These are phyloP conservation scores for Arctium lappa DNA, from an alignment of 129 eudicot species.

Conservation along the genomic window DNA sequence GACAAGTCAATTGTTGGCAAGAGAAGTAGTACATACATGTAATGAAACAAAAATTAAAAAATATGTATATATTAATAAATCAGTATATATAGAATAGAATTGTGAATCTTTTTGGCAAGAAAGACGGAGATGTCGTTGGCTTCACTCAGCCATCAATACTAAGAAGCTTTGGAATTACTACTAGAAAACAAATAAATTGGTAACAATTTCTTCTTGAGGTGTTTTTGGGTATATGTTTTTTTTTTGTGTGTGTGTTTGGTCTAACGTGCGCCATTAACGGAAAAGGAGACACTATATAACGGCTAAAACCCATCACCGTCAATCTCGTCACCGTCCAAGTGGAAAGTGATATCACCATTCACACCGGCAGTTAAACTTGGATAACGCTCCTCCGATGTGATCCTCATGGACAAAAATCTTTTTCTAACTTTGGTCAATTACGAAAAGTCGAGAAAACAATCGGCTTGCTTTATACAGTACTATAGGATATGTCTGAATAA, in stretches of 20 bases:
- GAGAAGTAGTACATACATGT: background rate
- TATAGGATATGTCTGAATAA: no score
- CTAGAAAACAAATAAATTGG: constrained; percentile 3
- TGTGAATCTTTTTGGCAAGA: constrained; percentile 10
- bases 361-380: constrained; percentile 14
- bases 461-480: no score
- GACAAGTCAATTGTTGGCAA: constrained; percentile 3
- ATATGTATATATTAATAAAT: background rate
- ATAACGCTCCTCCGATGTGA: background rate
- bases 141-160: constrained; percentile 38
- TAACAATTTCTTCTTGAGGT: background rate
- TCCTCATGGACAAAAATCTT: background rate
- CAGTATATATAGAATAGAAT: background rate
- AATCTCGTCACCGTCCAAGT: constrained; percentile 32
- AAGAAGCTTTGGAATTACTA: constrained; percentile 26
- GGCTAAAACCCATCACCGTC: constrained; percentile 44
- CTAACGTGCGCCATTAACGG: constrained; percentile 55
- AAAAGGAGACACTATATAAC: constrained; percentile 35
- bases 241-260: background rate
- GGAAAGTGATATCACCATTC: constrained; percentile 17
- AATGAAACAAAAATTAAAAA: background rate
- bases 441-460: no score
- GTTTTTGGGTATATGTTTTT: background rate
- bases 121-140: constrained; percentile 33
- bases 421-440: no score